Evolutionary conservation across 2,329 filamentous ascomycete genomes (phyloP), one percentile per base, ranked within the genome.

Genomic region (Penicillium griseofulvum): DNA sequence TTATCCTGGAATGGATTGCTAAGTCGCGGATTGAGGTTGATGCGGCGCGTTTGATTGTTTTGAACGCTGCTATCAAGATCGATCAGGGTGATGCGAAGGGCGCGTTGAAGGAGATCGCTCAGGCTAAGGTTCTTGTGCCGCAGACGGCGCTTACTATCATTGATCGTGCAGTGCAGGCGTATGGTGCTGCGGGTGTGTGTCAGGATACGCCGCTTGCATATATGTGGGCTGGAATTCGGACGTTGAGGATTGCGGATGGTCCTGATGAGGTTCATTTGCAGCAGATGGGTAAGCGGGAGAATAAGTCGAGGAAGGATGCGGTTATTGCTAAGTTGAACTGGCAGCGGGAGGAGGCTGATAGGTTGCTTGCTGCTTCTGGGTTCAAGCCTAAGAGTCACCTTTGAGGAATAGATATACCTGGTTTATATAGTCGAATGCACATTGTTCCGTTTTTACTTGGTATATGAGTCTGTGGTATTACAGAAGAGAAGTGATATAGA

Each of bases 11-110:
- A 72, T 96, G 94, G 83, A 90, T 97, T 36, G 94, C 94, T 41
- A 89, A 87, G 69, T 94, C 91, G 1, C 87, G 94, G 29, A 87
- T 97, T 64, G 93, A 97, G 71, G 96, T 99, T 69, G 93, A 97
- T 73, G 86, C 92, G 1, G 90, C 93, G 0, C 89, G 94, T 34
- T 83, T 99, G 11, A 77, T 94, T 38, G 94, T 97, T 8, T 85
- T 97, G 61, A 97, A 97, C 76, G 94, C 94, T 1, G 94, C 94
- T 57, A 88, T 95, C 74, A 91, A 90, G 78, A 97, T 99, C 79
- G 94, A 99, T 76, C 83, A 89, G 64, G 83, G 87, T 19, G 88
- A 93, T 64, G 89, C 94, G 65, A 97, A 97, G 80, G 85, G 86
- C 62, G 91, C 93, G 0, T 83, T 97, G 58, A 91, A 88, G 74